A percentile compares a stretch with the other conserved stretches of the same genome.
Evolutionary conservation across 768 basidiomycete species (phyloP).

Genomic region (Lactarius evosmus): DNA sequence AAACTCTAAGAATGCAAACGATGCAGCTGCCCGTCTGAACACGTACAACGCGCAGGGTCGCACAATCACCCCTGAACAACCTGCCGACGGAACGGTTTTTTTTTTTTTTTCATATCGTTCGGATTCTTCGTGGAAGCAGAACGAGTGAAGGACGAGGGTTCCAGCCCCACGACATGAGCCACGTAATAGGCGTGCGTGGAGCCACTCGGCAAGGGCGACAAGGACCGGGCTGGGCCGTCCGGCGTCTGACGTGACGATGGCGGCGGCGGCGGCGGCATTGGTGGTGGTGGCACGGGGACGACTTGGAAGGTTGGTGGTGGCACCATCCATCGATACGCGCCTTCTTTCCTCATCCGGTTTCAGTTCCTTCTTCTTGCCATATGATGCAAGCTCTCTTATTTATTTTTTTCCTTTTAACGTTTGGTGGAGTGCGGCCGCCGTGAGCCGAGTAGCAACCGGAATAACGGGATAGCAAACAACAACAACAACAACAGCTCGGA

Average conservation of each 20-base stretch:
- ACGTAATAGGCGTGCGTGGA: neutral
- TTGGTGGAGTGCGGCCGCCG: too few species aligned
- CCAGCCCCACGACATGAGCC: neutral
- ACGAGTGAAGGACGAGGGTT: neutral
- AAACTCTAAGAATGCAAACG: too few species aligned
- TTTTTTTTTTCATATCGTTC: neutral
- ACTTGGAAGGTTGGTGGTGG: neutral
- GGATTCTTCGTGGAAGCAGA: neutral
- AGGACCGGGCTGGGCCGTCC: neutral
- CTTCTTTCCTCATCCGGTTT: neutral
- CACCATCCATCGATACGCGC: neutral
- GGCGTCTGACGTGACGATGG: neutral
- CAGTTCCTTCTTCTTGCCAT: too few species aligned
- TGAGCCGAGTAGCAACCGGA: too few species aligned
- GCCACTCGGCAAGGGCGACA: neutral
- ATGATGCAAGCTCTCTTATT: neutral
- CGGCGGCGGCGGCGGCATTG: neutral
- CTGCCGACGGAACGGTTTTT: neutral
- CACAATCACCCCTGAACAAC: neutral
- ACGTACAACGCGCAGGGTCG: neutral
- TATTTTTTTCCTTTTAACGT: too few species aligned
- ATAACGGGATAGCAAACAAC: neutral
- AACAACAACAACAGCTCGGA: too few species aligned
- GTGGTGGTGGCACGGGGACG: neutral
- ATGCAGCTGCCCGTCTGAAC: too few species aligned